A percentile compares a stretch with the other conserved stretches of the same genome.
Evolutionary conservation across 768 basidiomycete genomes (phyloP).

Genomic region (Imleria badia): DNA sequence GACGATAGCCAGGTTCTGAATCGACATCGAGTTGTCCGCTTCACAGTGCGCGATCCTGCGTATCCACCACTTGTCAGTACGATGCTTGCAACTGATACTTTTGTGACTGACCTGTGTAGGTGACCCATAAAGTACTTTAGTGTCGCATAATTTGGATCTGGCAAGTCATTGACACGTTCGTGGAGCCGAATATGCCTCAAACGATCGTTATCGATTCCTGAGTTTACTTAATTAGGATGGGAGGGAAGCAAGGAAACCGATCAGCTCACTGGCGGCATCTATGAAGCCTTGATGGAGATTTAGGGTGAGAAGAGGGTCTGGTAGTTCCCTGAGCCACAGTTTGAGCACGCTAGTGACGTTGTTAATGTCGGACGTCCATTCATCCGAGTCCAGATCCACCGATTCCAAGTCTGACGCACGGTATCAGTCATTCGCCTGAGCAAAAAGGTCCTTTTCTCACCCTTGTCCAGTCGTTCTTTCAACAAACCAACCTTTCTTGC

Average conservation of each 20-base stretch:
- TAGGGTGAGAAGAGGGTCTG: slow-evolving; percentile 87
- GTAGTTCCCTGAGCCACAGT: slow-evolving; percentile 94
- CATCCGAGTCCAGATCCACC: slow-evolving; percentile 82
- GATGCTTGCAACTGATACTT: neutral
- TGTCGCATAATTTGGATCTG: slow-evolving; percentile 98
- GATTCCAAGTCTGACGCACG: slow-evolving; percentile 69
- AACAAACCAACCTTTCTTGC: slow-evolving; percentile 82
- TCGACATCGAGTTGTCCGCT: slow-evolving; percentile 84
- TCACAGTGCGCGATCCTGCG: slow-evolving; percentile 76
- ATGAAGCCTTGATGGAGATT: slow-evolving; percentile 89
- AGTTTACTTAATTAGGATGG: neutral
- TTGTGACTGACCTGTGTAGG: slow-evolving; percentile 67
- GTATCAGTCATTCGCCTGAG: slow-evolving; percentile 21
- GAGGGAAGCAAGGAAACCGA: neutral
- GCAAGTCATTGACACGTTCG: slow-evolving; percentile 95
- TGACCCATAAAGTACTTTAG: slow-evolving; percentile 95
- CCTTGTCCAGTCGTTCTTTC: slow-evolving; percentile 83
- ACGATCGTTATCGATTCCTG: slow-evolving; percentile 92
- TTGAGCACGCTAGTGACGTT: slow-evolving; percentile 94
- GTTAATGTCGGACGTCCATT: slow-evolving; percentile 95
- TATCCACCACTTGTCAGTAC: slow-evolving; percentile 8
- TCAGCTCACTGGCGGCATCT: slow-evolving; percentile 84
- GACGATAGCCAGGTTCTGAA: slow-evolving; percentile 91
- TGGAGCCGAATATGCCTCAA: slow-evolving; percentile 94
- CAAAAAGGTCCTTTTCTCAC: slow-evolving; percentile 37